Percentiles rank a stretch among this genome's conserved stretches.
Conservation (phyloP, 208 protist species). For the Naegleria gruberi region DNA sequence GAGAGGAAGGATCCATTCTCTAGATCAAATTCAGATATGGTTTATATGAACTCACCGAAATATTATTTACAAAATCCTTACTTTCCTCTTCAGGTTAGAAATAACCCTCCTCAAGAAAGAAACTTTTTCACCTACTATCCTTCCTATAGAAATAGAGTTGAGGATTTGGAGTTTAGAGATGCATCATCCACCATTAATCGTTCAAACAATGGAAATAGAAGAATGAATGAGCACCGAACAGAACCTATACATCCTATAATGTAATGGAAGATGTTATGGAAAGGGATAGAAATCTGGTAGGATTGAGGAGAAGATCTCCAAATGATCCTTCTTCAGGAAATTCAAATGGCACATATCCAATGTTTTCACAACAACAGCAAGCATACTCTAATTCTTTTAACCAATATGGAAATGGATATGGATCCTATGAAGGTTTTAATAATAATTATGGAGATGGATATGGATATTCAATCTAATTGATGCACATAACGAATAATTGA, state of each 20-base stretch:
- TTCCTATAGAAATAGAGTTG: neutral
- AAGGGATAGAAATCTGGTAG: neutral
- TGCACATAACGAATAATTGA: too few relatives aligned
- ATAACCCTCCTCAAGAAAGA: neutral
- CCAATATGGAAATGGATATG: too few relatives aligned
- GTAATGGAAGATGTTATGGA: neutral
- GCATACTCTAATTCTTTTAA: too few relatives aligned
- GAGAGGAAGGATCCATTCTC: neutral
- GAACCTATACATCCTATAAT: neutral
- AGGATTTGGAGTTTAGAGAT: neutral
- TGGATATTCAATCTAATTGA: too few relatives aligned
- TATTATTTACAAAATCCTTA: conserved; percentile 1
- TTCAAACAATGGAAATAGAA: neutral
- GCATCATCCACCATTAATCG: neutral
- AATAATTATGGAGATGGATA: too few relatives aligned
- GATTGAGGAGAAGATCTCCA: neutral
- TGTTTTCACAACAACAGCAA: too few relatives aligned
- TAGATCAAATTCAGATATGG: neutral
- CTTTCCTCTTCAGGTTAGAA: neutral
- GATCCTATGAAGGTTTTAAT: too few relatives aligned
- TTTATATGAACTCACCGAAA: neutral
- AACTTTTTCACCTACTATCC: neutral
- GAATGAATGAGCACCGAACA: too few relatives aligned
- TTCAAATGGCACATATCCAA: neutral
- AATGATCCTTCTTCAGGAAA: neutral